Base-by-base conservation (phyloP, 2,329 filamentous ascomycete genomes). In the Colletotrichum ledebouriae region DNA sequence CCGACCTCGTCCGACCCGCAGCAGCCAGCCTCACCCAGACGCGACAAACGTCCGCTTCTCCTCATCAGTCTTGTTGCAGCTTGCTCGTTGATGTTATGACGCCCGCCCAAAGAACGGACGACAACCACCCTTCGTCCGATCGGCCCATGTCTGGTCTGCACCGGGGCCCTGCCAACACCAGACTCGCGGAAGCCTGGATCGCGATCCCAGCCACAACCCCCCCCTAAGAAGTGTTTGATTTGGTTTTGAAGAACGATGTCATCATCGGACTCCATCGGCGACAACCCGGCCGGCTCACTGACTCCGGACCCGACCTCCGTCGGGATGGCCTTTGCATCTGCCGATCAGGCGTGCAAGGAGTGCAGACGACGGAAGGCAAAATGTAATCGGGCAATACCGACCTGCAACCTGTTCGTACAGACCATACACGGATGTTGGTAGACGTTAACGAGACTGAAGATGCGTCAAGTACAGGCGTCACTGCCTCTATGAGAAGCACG, bases 401-500 rank as follows among this genome's bases (percentile, higher is more conserved):
- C 74, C 3, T 82, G 80, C 67, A 75, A 76, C 44, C 72, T 79
- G 17, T 85, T 82, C 70, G 72, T 78, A 46, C 80, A 79, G 63
- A 52, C 25, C 22, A 22, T 22, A 3, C 2, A 3, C 4, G 22
- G 22, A 22, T 22, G 22, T 22, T 22, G 22, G 4, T 22, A 22
- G 10, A 34, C n/a, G 4, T 15, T 52, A 12, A 52, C 9, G 13
- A 11, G 15, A 33, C 13, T 9, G 6, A 25, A 52, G 49, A 15
- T 85, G 82, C 71, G 72, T 78, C 55, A 80, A 79, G 63, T 82
- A 83, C 71, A 76, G 79, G 47, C 75, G 83, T 13, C 79, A 82
- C 67, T 85, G 83, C 67, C 74, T 84, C 6, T 85, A 85, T 63
- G 83, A 85, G 71, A 83, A 81, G 70, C 79, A 83, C 58, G 77